A percentile compares a stretch with the other conserved stretches of the same genome.
Conservation (phyloP, 1,284 basidiomycete genomes). For the Cryptococcus maquisensis region DNA sequence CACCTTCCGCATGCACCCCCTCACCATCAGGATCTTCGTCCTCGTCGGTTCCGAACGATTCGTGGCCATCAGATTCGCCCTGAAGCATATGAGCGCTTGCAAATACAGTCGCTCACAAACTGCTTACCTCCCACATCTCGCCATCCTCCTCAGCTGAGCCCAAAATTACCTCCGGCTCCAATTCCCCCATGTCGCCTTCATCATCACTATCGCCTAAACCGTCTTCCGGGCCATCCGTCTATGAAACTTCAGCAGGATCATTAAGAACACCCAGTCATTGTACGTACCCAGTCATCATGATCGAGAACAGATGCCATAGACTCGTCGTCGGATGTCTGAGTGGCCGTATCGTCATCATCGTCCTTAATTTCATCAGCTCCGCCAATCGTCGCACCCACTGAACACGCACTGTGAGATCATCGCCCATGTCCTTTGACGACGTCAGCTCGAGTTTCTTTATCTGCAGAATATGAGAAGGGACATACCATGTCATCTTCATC, state of each 20-base stretch:
- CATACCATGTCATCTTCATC: slow-evolving; percentile 60
- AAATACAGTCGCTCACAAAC: background rate
- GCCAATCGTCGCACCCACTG: background rate
- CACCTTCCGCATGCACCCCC: slow-evolving; percentile 11
- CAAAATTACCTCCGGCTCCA: slow-evolving; percentile 26
- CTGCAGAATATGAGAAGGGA: background rate
- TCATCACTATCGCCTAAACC: slow-evolving; percentile 43
- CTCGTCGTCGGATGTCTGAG: slow-evolving; percentile 15
- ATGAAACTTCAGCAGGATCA: too few species aligned
- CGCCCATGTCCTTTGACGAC: slow-evolving; percentile 10
- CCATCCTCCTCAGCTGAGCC: slow-evolving; percentile 26
- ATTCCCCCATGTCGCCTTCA: slow-evolving; percentile 42
- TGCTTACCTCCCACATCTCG: slow-evolving; percentile 35
- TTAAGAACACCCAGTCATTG: too few species aligned
- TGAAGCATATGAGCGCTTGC: slow-evolving; percentile 4
- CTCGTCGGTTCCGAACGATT: slow-evolving; percentile 15
- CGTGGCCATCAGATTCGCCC: slow-evolving; percentile 26
- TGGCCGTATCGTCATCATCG: slow-evolving; percentile 33
- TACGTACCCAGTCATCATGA: slow-evolving; percentile 14
- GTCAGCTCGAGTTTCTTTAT: too few species aligned
- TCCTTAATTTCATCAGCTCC: slow-evolving; percentile 8
- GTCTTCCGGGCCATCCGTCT: slow-evolving; percentile 35
- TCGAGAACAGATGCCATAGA: slow-evolving; percentile 15
- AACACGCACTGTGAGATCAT: slow-evolving; percentile 11
- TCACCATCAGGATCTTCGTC: slow-evolving; percentile 22